phyloP scores from a whole-genome alignment of 2,329 filamentous ascomycete genomes.

The Apiospora hydei region DNA sequence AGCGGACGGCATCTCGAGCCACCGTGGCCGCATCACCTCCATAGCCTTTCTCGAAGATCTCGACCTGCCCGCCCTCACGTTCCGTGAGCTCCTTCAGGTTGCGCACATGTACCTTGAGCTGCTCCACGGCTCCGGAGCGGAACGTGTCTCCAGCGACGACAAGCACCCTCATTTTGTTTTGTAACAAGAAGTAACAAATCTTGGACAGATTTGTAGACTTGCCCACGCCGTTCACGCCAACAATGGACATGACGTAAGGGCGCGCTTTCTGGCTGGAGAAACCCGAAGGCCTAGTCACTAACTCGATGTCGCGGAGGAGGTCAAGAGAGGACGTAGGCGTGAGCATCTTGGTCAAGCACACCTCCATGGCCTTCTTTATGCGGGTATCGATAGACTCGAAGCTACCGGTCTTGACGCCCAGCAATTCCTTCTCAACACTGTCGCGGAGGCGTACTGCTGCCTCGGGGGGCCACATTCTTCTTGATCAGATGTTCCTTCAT shows the following conservation, averaged over 20 bases:
- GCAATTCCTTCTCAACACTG: conserved; percentile 86
- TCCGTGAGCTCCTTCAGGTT: conserved; percentile 89
- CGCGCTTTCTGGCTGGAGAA: conserved; percentile 70
- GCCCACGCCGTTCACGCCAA: conserved; percentile 97
- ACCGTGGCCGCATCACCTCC: conserved; percentile 97
- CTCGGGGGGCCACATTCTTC: conserved; percentile 96
- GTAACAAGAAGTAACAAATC: conserved; percentile 95
- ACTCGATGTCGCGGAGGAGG: conserved; percentile 90
- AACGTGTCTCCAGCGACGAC: conserved; percentile 97
- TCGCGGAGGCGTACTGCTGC: conserved; percentile 90
- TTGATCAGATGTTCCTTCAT: conserved; percentile 95
- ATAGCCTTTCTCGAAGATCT: conserved; percentile 96
- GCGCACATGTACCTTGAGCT: conserved; percentile 92
- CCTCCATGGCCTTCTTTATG: conserved; percentile 87
- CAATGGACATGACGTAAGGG: conserved; percentile 97
- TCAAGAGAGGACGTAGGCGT: conserved; percentile 95
- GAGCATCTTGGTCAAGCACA: conserved; percentile 91
- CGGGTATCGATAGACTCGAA: conserved; percentile 90
- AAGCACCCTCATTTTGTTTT: conserved; percentile 95
- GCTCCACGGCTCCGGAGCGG: conserved; percentile 95
- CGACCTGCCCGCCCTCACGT: conserved; percentile 84
- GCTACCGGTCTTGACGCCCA: conserved; percentile 88
- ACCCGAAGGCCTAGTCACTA: conserved; percentile 71
- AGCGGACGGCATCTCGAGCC: conserved; percentile 89
- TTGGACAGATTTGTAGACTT: conserved; percentile 98